Conservation (phyloP, 805 yeast species). For the Ogataea angusta region DNA sequence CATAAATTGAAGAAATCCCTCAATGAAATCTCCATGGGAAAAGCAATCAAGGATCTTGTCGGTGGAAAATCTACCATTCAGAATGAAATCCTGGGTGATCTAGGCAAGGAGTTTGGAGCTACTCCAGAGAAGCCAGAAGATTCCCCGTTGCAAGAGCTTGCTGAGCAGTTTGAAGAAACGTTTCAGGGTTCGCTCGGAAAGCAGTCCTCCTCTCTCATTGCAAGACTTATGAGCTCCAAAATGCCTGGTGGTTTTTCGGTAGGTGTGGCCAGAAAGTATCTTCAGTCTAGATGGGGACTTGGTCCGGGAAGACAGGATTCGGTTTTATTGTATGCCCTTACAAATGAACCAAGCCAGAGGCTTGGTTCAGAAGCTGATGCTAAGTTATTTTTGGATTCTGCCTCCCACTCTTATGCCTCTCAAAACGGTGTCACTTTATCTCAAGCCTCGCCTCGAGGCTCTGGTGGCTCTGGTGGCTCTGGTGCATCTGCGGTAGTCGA, state of each 20-base stretch:
- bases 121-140: slow-evolving; percentile 99
- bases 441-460: slow-evolving; percentile 54
- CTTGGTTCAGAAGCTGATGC: slow-evolving; percentile 86
- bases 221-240: slow-evolving; percentile 91
- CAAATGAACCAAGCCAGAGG: slow-evolving; percentile 89
- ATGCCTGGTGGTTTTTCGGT: slow-evolving; percentile 99
- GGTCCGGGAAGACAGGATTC: slow-evolving; percentile 94
- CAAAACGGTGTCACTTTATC: slow-evolving; percentile 73
- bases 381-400: slow-evolving; percentile 77
- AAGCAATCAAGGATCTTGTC: slow-evolving; percentile 94
- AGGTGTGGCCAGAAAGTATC: slow-evolving; percentile 86
- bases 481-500: slow-evolving; percentile 88
- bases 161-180: slow-evolving; percentile 90
- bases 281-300: slow-evolving; percentile 90
- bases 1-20: slow-evolving; percentile 91
- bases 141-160: slow-evolving; percentile 92
- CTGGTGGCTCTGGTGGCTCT: slow-evolving; percentile 50
- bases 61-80: slow-evolving; percentile 99
- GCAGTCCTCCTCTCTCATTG: slow-evolving; percentile 82
- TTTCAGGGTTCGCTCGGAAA: slow-evolving; percentile 90
- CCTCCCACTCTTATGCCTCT: slow-evolving; percentile 83
- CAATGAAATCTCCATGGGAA: slow-evolving; percentile 80
- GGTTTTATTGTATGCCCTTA: slow-evolving; percentile 75
- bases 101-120: slow-evolving; percentile 96
- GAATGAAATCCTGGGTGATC: slow-evolving; percentile 97